Percentiles rank a stretch among this genome's conserved stretches.
These are phyloP conservation scores for Kingdonia uniflora DNA, from an alignment of 164 flowering plant species.

Conservation along the genomic window DNA sequence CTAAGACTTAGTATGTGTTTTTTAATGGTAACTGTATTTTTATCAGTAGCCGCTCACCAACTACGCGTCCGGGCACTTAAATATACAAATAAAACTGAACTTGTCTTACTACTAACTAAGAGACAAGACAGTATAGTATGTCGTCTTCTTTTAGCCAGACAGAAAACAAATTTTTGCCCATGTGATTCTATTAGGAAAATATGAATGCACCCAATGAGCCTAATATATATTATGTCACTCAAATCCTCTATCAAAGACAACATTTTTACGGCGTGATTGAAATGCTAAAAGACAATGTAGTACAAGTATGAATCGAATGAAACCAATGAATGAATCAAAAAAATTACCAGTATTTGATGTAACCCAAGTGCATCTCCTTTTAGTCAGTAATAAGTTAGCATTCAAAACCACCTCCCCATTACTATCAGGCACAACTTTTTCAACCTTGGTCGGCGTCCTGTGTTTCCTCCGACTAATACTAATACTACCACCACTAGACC, in stretches of 20 bases:
- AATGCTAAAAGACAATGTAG: background rate
- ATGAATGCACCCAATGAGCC: too few species aligned
- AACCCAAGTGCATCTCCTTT: constrained; percentile 76
- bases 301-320: background rate
- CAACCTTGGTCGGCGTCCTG: constrained; percentile 16
- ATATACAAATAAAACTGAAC: too few species aligned
- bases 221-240: too few species aligned
- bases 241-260: background rate
- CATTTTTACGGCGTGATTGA: background rate
- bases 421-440: constrained; percentile 16
- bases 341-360: constrained; percentile 61
- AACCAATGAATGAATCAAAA: background rate
- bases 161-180: too few species aligned
- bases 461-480: constrained; percentile 28
- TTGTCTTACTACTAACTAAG: too few species aligned
- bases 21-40: too few species aligned
- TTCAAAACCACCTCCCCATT: constrained; percentile 12
- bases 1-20: too few species aligned
- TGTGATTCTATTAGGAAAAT: too few species aligned
- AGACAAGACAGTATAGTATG: too few species aligned
- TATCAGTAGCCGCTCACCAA: too few species aligned
- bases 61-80: too few species aligned
- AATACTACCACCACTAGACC: constrained; percentile 9
- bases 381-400: constrained; percentile 17
- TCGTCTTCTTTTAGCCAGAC: too few species aligned